A percentile compares a stretch with the other conserved stretches of the same genome.
phyloP scores from a whole-genome alignment of 2,329 filamentous ascomycete genomes.

The Talaromyces amestolkiae region DNA sequence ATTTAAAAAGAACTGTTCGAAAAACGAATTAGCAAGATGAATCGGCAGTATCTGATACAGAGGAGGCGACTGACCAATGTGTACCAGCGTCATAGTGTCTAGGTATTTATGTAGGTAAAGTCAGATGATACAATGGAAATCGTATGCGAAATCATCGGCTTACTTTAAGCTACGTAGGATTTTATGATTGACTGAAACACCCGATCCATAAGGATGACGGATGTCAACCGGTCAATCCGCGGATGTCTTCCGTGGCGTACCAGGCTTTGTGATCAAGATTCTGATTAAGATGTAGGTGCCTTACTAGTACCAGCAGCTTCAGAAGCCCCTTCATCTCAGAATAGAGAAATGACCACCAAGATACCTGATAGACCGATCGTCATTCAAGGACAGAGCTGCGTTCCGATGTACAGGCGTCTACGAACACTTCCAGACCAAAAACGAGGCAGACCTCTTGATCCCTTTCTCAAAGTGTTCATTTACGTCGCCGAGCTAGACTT shows the following conservation, averaged over 20 bases:
- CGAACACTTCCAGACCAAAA: constrained; percentile 4
- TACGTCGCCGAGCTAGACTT: not conserved
- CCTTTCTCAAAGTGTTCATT: not conserved
- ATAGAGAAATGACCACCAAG: not conserved
- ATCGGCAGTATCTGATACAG: not conserved
- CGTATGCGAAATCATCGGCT: not conserved
- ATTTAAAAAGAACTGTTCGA: constrained; percentile 51
- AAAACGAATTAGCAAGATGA: not conserved
- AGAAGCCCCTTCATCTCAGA: not conserved
- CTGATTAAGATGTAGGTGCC: not conserved
- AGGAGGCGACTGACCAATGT: constrained; percentile 7
- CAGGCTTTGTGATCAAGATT: not conserved
- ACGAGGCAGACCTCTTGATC: not conserved
- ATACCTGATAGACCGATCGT: not conserved
- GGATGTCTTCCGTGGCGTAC: not conserved
- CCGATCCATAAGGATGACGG: not conserved
- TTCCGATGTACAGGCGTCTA: not conserved
- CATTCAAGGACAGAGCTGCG: not conserved
- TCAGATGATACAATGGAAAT: not conserved
- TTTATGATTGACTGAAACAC: not conserved
- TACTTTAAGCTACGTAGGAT: not conserved
- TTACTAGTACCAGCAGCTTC: not conserved
- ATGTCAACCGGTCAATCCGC: not conserved
- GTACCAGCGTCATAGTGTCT: constrained; percentile 10
- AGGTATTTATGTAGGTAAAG: not conserved